A percentile compares a stretch with the other conserved stretches of the same genome.
Conservation (phyloP, 495 filamentous ascomycete species). For the Hyaloscypha bicolor region DNA sequence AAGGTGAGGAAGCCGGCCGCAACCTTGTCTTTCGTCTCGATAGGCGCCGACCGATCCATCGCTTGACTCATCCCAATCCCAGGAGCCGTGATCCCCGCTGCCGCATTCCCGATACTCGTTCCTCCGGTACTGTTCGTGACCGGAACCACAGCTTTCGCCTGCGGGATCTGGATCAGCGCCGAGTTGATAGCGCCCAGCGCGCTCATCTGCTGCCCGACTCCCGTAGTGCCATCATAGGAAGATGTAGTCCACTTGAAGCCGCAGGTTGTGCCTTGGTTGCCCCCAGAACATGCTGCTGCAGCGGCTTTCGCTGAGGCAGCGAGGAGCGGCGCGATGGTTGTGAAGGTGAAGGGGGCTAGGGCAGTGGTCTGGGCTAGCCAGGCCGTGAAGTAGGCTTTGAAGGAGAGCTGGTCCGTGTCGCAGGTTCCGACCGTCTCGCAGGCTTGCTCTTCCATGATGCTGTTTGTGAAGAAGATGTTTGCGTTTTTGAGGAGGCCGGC, state of each 20-base stretch:
- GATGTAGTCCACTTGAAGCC: conserved; percentile 68
- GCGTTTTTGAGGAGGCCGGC: conserved; percentile 54
- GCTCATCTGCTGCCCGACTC: conserved; percentile 70
- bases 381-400: conserved; percentile 83
- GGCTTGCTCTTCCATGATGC: conserved; percentile 66
- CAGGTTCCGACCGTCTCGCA: conserved; percentile 71
- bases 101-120: conserved; percentile 71
- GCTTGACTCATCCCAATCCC: conserved; percentile 15
- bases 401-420: conserved; percentile 77
- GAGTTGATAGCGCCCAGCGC: conserved; percentile 71
- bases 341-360: conserved; percentile 64
- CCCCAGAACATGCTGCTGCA: conserved; percentile 68
- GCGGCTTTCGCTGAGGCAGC: conserved; percentile 60
- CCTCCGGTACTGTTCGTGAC: conserved; percentile 63
- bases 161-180: conserved; percentile 40
- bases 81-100: conserved; percentile 50
- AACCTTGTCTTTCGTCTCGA: conserved; percentile 56
- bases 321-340: conserved; percentile 63
- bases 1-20: conserved; percentile 65
- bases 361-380: conserved; percentile 76
- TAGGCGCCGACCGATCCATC: conserved; percentile 30
- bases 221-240: conserved; percentile 57
- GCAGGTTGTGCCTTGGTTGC: conserved; percentile 56
- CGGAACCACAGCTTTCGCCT: conserved; percentile 33
- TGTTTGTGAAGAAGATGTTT: conserved; percentile 56